Base-by-base conservation (phyloP, 805 yeast species). In the Wickerhamomyces sydowiorum region DNA sequence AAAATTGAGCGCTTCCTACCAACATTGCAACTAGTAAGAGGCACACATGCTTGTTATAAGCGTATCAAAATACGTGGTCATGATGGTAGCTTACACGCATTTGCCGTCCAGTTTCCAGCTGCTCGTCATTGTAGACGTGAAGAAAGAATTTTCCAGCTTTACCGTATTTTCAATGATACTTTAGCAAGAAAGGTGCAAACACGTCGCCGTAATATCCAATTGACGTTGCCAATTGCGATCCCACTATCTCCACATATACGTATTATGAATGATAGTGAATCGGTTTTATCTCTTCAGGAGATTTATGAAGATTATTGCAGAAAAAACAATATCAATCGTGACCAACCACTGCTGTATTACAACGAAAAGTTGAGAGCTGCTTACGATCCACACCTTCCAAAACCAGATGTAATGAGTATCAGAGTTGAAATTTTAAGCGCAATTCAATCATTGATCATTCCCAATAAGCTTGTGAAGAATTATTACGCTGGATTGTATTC, bases 41-140 rank as follows among this genome's bases (percentile, higher is more conserved):
- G 96, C 1, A 83, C 91, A 3, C 86, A 86, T 45, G 84, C 91
- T 3, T 90, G 98, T 54, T 87, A 86, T 65, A 86, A 91, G 57
- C 75, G 98, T 31, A 70, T 93, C 44, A 83, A 85, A 38, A 86
- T 95, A 34, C 78, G 96, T 37, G 98, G 98, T 12, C 87, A 87
- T 53, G 97, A 93, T 61, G 98, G 98, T 49, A 78, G 87, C 48
- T 62, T 84, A 40, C 96, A 91, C 64, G 79, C 91, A 37, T 95
- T 93, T 70, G 95, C 96, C 1, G 95, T 93, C 18, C 99, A 93
- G 67, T 89, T 86, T 62, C 99, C 99, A 7, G 95, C 98, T 14
- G 96, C 96, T 12, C 80, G 99, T 52, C 96, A 91, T 56, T 87
- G 96, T 53, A 83, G 99, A 59, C 80, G 99, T 41, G 99, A 93